Conservation (phyloP, 2,329 filamentous ascomycete species). For the Fusarium sp. region DNA sequence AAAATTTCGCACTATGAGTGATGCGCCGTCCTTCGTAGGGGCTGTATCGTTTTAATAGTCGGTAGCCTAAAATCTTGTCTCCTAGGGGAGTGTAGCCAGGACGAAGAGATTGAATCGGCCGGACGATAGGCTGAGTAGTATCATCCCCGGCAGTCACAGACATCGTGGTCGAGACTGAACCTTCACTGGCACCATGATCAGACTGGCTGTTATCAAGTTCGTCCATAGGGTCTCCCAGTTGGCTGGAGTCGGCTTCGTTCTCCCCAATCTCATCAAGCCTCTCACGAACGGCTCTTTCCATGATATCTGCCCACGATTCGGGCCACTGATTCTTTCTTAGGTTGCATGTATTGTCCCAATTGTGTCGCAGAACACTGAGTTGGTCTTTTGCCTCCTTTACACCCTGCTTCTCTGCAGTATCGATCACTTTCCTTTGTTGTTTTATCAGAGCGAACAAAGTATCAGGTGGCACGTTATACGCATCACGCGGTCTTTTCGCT, state of each 20-base stretch:
- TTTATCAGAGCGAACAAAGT: too few species aligned
- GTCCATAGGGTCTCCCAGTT: neutral
- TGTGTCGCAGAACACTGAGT: neutral
- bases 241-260: neutral
- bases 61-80: neutral
- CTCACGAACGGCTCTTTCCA: neutral
- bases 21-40: neutral
- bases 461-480: too few species aligned
- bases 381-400: neutral
- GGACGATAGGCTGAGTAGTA: neutral
- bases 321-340: neutral
- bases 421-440: neutral
- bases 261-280: constrained; percentile 1
- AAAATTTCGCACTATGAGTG: neutral
- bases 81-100: neutral
- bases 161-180: neutral
- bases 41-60: neutral
- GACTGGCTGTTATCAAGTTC: neutral
- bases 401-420: neutral
- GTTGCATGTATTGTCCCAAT: too few species aligned
- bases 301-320: neutral
- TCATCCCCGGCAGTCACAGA: neutral
- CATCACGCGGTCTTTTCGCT: too few species aligned
- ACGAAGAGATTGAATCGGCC: neutral
- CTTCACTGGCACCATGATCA: neutral